Evolutionary conservation across 345 rosid genomes (phyloP), one percentile per base, ranked within the genome.

Genomic region (Euclidium syriacum): DNA sequence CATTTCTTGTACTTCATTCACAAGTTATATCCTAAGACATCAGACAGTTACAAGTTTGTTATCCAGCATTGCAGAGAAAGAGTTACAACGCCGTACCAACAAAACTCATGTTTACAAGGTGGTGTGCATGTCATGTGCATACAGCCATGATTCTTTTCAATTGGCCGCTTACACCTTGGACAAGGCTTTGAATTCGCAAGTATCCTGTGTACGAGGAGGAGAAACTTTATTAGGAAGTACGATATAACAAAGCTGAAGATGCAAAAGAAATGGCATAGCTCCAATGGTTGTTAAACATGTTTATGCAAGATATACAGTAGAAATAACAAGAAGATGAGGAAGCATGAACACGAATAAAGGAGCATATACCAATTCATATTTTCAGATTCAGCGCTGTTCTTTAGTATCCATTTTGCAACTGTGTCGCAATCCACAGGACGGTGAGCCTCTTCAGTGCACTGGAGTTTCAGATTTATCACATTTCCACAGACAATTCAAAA

Each of bases 161-260:
- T 73, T 34, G 72, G 72, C 57, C 76, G 64, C 63, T 73, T 65
- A 51, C 72, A 73, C 61, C 4, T 59, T 5, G 76, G 76, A 54
- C 76, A 73, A 43, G 76, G 68, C 68, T 72, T 72, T 52, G 76
- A 72, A 72, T 73, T 73, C 33, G 72, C 67, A 52, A 65, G 76
- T 36, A 66, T 73, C 75, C 75, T 71, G 43, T 3, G 52, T 22
- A 54, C 4, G 40, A 54, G 29, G 55, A 62, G 20, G 46, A 19
- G 48, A 39, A 61, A 17, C 23, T 10, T 12, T 18, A 57, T 71
- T 39, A 55, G 58, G 52, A 15, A 34, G 22, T 7, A 27, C n/a
- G n/a, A 40, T 38, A 22, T 12, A 14, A 52, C 18, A 7, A 49
- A 5, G 12, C 12, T 11, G 23, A 30, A 32, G 38, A 56, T 29